Conservation (phyloP, 202 grass and related monocot species). For the Saccharum hybrid region DNA sequence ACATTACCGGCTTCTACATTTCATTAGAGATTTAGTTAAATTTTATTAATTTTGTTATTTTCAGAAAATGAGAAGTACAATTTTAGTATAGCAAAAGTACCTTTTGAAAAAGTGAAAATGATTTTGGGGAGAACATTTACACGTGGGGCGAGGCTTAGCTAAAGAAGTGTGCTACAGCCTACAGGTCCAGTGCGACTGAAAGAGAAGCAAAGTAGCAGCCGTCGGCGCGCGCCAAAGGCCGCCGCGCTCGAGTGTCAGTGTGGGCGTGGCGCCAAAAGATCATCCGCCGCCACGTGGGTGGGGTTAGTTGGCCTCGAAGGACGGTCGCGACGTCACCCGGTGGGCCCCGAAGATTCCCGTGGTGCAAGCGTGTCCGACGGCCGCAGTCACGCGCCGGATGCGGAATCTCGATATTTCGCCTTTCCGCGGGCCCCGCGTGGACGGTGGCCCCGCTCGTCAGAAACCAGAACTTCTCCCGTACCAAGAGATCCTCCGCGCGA, state of each 20-base stretch:
- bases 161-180: too few species aligned
- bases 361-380: background rate
- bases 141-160: too few species aligned
- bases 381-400: constrained; percentile 20
- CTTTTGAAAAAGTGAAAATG: too few species aligned
- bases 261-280: background rate
- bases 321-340: background rate
- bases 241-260: too few species aligned
- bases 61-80: too few species aligned
- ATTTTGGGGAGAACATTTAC: too few species aligned
- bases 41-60: too few species aligned
- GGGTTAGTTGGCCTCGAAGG: background rate
- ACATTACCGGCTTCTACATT: too few species aligned
- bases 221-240: background rate
- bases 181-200: background rate
- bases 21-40: too few species aligned
- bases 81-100: too few species aligned
- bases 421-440: background rate
- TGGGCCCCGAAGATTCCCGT: constrained; percentile 20
- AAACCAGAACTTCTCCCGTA: too few species aligned
- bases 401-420: constrained; percentile 8
- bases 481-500: background rate
- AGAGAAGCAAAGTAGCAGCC: background rate
- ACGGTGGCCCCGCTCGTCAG: background rate
- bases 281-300: constrained; percentile 19